These are phyloP conservation scores for Aspergillus sp. DNA, from an alignment of 2,329 filamentous ascomycete genomes.

Conservation along the genomic window DNA sequence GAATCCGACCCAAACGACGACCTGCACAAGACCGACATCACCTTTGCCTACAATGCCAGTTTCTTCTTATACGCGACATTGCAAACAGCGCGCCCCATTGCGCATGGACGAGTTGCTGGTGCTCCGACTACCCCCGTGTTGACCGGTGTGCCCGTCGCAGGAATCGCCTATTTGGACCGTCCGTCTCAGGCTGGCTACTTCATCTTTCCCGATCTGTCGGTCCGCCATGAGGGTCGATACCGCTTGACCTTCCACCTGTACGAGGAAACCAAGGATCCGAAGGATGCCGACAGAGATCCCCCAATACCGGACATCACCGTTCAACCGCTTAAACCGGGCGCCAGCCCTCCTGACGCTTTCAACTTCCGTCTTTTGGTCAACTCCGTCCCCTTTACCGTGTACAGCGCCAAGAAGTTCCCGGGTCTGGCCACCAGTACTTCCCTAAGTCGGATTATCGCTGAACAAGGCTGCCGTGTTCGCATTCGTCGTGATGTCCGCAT, in stretches of 20 bases:
- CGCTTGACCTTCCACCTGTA: constrained; percentile 87
- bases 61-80: constrained; percentile 96
- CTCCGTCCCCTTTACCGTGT: constrained; percentile 80
- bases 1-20: constrained; percentile 55
- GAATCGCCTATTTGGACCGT: constrained; percentile 91
- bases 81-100: constrained; percentile 75
- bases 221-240: constrained; percentile 91
- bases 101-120: constrained; percentile 66
- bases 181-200: constrained; percentile 80
- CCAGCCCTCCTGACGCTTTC: constrained; percentile 51
- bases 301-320: constrained; percentile 30
- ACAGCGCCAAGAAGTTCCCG: constrained; percentile 97
- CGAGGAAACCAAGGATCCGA: constrained; percentile 81
- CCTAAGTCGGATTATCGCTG: constrained; percentile 82
- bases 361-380: constrained; percentile 86
- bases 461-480: constrained; percentile 93
- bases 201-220: constrained; percentile 93
- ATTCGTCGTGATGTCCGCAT: constrained; percentile 92
- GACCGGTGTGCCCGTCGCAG: constrained; percentile 89
- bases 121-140: constrained; percentile 71
- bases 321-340: constrained; percentile 27
- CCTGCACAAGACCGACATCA: constrained; percentile 61
- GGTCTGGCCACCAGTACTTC: constrained; percentile 83
- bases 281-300: constrained; percentile 62
- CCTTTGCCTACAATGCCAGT: constrained; percentile 89